Evolutionary conservation across 2,329 filamentous ascomycete genomes (phyloP), one percentile per base, ranked within the genome.

Genomic region (Microcyclospora tardicrescens): DNA sequence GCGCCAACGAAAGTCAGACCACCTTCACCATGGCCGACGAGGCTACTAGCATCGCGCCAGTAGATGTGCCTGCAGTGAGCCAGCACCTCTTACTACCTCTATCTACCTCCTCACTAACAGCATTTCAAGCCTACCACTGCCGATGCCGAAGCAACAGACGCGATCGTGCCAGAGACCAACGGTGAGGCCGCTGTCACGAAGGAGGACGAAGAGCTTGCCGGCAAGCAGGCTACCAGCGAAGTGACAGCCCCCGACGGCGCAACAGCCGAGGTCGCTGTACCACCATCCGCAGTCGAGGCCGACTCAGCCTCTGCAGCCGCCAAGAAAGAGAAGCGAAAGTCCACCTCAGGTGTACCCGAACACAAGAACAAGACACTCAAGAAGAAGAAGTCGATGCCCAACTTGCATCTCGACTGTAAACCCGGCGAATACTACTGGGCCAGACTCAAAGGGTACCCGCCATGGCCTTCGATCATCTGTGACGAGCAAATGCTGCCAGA

Each of bases 391-490:
- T 87, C 83, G 35, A 79, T 79, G 64, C 71, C 73, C 45, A 79
- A 79, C 38, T 59, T 71, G 33, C 64, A 67, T 51, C 71, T 84
- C 38, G 76, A 94, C 57, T 87, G 84, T 47, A 72, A 93, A 66
- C 84, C 91, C 4, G 91, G 93, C 50, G 81, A 96, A 54, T 82
- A 87, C 63, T 96, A 82, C 64, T 79, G 93, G 57, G 85, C 93
- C 47, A 84, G 87, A 61, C 78, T 98, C 62, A 94, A 93, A 70
- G 91, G 89, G 43, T 93, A 84, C 62, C 84, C 91, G 27, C 80
- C 84, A 30, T 98, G 91, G 91, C 91, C 91, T 12, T 81, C 85
- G 39, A 83, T 98, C 57, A 77, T 98, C 52, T 91, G 84, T 60
- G 86, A 94, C 58, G 89, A 98, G 61, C 79, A 81, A 45, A 96